Conservation (phyloP, 2,329 filamentous ascomycete species). For the Lecanoromycetidae sp. region DNA sequence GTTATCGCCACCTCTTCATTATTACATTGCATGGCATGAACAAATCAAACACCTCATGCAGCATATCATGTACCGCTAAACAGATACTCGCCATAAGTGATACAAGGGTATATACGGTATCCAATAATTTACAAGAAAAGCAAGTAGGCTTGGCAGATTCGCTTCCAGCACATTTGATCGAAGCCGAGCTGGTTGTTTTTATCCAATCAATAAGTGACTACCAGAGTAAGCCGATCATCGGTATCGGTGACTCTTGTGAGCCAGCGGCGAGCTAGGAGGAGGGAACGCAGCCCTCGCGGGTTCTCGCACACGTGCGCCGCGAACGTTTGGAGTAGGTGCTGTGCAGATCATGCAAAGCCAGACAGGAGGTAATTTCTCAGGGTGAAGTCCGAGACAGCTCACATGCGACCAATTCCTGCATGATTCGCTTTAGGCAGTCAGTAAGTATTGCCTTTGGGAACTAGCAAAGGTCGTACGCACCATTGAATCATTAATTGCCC, state of each 20-base stretch:
- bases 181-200: no score
- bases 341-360: conserved; percentile 43
- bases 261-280: conserved; percentile 30
- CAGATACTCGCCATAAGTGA: no score
- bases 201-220: no score
- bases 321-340: conserved; percentile 29
- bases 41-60: no score
- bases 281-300: conserved; percentile 24
- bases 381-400: conserved; percentile 43
- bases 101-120: no score
- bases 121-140: no score
- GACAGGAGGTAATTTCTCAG: conserved; percentile 34
- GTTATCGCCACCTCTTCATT: no score
- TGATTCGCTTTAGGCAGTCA: conserved; percentile 36
- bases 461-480: conserved; percentile 24
- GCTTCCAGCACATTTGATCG: no score
- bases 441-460: not conserved
- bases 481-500: conserved; percentile 49
- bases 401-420: conserved; percentile 53
- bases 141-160: no score
- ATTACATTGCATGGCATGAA: no score
- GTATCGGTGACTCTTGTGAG: conserved; percentile 28
- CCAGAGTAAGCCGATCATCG: no score
- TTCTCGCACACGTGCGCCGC: conserved; percentile 27
- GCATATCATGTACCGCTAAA: no score